Percentiles rank a stretch among this genome's conserved stretches.
These are phyloP conservation scores for Adansonia gregorii DNA, from an alignment of 441 rosid genomes.

Conservation along the genomic window DNA sequence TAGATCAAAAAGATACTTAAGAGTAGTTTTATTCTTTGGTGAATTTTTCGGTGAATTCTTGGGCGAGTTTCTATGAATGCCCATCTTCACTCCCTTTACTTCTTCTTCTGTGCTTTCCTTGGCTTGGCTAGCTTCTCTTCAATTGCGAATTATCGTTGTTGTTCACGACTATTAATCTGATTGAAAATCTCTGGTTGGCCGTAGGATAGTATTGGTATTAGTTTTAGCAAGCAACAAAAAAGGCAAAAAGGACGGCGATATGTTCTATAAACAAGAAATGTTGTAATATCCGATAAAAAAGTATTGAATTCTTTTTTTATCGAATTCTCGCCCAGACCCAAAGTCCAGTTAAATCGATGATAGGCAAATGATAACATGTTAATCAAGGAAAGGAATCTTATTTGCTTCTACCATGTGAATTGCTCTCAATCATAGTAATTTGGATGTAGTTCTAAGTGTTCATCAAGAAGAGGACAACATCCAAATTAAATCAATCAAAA, in stretches of 20 bases:
- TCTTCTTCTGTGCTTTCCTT: too few relatives aligned
- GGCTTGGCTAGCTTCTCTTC: not conserved
- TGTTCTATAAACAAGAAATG: constrained; percentile 11
- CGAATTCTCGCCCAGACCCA: constrained; percentile 11
- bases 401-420: constrained; percentile 9
- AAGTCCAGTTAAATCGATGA: not conserved
- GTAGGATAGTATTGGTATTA: not conserved
- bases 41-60: constrained; percentile 38
- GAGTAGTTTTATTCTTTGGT: constrained; percentile 39
- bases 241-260: constrained; percentile 34
- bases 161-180: not conserved
- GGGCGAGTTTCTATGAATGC: constrained; percentile 38
- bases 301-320: constrained; percentile 20
- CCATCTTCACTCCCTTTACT: constrained; percentile 37
- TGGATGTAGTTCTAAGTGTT: constrained; percentile 3
- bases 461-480: constrained; percentile 19
- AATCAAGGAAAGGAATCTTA: not conserved
- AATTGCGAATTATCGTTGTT: not conserved
- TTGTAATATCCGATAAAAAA: constrained; percentile 17
- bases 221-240: constrained; percentile 13
- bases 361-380: not conserved
- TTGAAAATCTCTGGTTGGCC: not conserved
- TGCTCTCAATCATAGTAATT: not conserved
- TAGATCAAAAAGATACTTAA: constrained; percentile 43
- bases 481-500: not conserved